phyloP scores from a whole-genome alignment of 176 grass and related monocot genomes.

The Carex parvula region DNA sequence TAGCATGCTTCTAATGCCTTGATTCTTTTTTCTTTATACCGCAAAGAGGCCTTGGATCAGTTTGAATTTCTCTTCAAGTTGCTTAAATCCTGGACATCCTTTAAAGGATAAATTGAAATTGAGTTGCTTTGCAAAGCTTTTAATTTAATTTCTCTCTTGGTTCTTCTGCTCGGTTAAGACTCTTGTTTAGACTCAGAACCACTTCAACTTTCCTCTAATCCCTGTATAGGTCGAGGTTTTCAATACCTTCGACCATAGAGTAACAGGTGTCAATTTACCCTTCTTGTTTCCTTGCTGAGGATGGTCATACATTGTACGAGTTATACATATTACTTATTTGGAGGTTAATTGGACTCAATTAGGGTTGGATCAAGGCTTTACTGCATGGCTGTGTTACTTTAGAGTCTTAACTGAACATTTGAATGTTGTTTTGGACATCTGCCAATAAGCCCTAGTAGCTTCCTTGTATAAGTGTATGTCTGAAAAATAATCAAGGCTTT shows the following conservation, averaged over 20 bases:
- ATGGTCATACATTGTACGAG: not conserved
- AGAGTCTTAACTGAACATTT: not conserved
- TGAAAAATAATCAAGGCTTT: too few relatives aligned
- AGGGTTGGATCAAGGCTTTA: not conserved
- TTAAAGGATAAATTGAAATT: not conserved
- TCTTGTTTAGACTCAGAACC: not conserved
- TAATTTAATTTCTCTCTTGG: not conserved
- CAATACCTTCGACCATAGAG: not conserved
- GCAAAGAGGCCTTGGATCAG: not conserved
- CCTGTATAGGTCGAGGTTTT: not conserved
- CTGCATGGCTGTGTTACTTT: not conserved
- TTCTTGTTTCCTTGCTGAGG: not conserved
- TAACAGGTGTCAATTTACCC: not conserved
- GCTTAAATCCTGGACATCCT: not conserved
- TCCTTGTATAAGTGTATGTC: not conserved
- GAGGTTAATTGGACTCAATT: not conserved
- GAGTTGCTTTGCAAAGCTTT: not conserved
- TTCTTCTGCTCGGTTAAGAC: not conserved
- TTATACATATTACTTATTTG: not conserved
- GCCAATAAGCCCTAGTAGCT: not conserved
- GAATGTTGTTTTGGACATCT: not conserved
- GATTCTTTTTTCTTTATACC: not conserved
- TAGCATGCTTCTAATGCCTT: not conserved
- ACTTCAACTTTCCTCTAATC: not conserved
- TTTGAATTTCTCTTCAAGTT: not conserved